These are phyloP conservation scores for Buxus sempervirens DNA, from an alignment of 164 flowering plant genomes.

Conservation along the genomic window DNA sequence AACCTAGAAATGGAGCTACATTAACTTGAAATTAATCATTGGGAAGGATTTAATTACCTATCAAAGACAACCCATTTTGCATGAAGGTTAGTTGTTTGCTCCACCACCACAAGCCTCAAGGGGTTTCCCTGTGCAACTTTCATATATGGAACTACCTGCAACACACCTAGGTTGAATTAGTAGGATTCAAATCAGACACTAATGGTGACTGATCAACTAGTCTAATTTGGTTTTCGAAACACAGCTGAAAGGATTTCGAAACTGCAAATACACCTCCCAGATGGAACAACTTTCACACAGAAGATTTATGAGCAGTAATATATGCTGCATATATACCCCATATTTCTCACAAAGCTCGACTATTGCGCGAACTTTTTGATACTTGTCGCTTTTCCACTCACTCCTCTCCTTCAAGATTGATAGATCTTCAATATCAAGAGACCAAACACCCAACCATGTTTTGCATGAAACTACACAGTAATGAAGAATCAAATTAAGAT, in stretches of 20 bases:
- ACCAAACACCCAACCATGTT: slow-evolving; percentile 35
- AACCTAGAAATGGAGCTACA: too few species aligned
- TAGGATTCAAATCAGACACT: too few species aligned
- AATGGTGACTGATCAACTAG: too few species aligned
- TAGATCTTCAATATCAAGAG: slow-evolving; percentile 22
- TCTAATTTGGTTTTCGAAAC: too few species aligned
- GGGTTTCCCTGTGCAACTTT: slow-evolving; percentile 55
- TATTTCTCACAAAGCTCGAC: slow-evolving; percentile 25
- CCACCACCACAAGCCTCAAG: slow-evolving; percentile 24
- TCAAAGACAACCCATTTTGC: slow-evolving; percentile 56
- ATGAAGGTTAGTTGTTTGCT: slow-evolving; percentile 41
- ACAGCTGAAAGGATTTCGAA: too few species aligned
- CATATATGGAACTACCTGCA: slow-evolving; percentile 46
- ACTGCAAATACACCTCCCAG: too few species aligned
- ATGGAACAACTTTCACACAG: too few species aligned
- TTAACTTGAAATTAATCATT: too few species aligned
- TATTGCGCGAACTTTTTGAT: slow-evolving; percentile 24
- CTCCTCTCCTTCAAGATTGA: slow-evolving; percentile 12
- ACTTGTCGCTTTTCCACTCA: slow-evolving; percentile 26
- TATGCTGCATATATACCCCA: slow-evolving; percentile 26
- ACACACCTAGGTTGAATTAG: background rate
- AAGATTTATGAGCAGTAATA: too few species aligned
- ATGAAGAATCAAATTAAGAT: background rate
- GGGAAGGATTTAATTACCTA: slow-evolving; percentile 26
- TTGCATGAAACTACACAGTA: slow-evolving; percentile 24